Conservation (phyloP, 768 basidiomycete genomes). For the Clathrus columnatus region DNA sequence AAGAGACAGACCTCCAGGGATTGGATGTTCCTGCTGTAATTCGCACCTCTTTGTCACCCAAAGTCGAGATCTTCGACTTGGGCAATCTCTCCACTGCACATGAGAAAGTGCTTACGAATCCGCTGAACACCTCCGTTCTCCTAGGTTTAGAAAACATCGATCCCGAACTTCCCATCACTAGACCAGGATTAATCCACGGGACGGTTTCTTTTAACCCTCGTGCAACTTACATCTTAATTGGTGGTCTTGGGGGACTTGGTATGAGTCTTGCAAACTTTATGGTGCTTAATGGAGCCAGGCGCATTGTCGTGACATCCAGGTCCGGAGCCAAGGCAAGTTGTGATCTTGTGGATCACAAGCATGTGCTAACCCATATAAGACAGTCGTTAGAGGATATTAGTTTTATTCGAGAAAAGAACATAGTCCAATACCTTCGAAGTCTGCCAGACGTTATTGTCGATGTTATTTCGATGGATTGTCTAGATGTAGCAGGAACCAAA, state of each 20-base stretch:
- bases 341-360: no score
- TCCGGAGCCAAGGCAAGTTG: conserved; percentile 22
- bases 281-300: conserved; percentile 27
- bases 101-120: background rate
- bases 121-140: background rate
- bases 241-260: conserved; percentile 31
- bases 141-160: background rate
- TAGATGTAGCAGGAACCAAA: conserved; percentile 13
- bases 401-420: conserved; percentile 16
- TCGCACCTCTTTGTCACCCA: background rate
- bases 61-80: background rate
- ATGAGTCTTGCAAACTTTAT: conserved; percentile 30
- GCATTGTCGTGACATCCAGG: conserved; percentile 30
- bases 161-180: background rate
- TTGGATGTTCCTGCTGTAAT: background rate
- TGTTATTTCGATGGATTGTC: conserved; percentile 23
- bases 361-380: conserved; percentile 16
- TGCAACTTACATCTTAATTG: conserved; percentile 29
- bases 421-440: conserved; percentile 15
- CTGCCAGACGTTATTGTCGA: conserved; percentile 22
- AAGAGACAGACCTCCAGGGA: conserved; percentile 4
- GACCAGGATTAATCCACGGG: background rate
- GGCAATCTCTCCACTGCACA: background rate
- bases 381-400: conserved; percentile 17
- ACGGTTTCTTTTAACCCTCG: conserved; percentile 21